Evolutionary conservation across 1,139 yeast species (phyloP).

Genomic region (Hanseniaspora gamundiae): DNA sequence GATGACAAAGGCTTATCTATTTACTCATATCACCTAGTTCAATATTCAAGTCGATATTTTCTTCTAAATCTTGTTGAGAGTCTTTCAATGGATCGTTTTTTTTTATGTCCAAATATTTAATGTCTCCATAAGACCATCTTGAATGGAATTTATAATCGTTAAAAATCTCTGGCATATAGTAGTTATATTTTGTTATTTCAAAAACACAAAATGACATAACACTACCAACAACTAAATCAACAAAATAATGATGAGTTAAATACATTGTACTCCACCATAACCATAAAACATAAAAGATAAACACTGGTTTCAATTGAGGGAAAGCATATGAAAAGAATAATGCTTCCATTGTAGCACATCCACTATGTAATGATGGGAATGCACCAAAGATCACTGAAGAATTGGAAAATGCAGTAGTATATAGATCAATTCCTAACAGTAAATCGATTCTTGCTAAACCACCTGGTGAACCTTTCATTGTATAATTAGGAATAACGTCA

Average conservation of each 20-base stretch:
- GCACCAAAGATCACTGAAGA: constrained; percentile 97
- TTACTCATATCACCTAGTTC: no score
- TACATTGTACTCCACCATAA: constrained; percentile 99
- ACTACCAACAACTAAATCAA: constrained; percentile 87
- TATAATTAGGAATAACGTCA: constrained; percentile 78
- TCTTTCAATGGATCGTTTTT: constrained; percentile 26
- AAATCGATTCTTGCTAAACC: constrained; percentile 85
- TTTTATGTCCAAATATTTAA: constrained; percentile 23
- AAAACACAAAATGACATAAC: constrained; percentile 60
- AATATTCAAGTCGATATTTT: not conserved
- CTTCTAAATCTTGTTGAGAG: constrained; percentile 4
- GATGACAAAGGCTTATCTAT: no score
- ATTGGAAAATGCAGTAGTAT: constrained; percentile 72
- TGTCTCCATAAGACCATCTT: constrained; percentile 66
- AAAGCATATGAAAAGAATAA: constrained; percentile 71
- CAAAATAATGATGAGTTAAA: constrained; percentile 87
- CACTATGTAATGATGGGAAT: constrained; percentile 91
- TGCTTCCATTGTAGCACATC: constrained; percentile 89
- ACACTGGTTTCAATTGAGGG: constrained; percentile 52
- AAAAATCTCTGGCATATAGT: constrained; percentile 43
- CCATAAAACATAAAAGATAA: constrained; percentile 74
- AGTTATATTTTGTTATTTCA: constrained; percentile 57
- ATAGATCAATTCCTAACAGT: constrained; percentile 69
- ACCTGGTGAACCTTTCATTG: constrained; percentile 93
- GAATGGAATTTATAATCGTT: constrained; percentile 50